A percentile compares a stretch with the other conserved stretches of the same genome.
Conservation (phyloP, 768 basidiomycete species). For the Gloeostereum incarnatum region DNA sequence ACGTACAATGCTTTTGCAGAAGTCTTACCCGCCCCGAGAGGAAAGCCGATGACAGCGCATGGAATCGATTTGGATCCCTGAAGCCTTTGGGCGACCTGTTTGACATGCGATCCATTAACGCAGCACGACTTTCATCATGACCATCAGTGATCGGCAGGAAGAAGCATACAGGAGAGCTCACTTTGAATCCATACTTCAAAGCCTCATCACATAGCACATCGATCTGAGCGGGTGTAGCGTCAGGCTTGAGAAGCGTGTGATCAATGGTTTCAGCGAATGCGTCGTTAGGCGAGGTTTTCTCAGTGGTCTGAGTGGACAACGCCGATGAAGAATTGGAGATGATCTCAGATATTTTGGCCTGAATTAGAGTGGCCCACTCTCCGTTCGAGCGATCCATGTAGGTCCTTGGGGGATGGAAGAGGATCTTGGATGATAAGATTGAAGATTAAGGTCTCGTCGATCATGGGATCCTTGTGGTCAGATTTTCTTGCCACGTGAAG, state of each 20-base stretch:
- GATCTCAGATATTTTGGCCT: too few species aligned
- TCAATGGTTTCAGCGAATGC: slow-evolving; percentile 31
- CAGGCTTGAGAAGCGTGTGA: slow-evolving; percentile 41
- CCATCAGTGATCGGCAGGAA: neutral
- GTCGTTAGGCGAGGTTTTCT: too few species aligned
- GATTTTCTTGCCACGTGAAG: too few species aligned
- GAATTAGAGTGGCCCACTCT: too few species aligned
- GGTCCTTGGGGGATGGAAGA: too few species aligned
- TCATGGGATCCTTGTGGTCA: too few species aligned
- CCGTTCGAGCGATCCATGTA: too few species aligned
- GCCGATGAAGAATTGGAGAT: too few species aligned
- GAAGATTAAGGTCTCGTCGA: too few species aligned
- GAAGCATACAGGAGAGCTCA: slow-evolving; percentile 8
- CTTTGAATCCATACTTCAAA: slow-evolving; percentile 38
- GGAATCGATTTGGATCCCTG: slow-evolving; percentile 25
- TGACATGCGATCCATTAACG: slow-evolving; percentile 35
- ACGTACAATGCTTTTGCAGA: slow-evolving; percentile 36
- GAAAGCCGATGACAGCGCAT: slow-evolving; percentile 43
- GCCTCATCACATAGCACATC: slow-evolving; percentile 39
- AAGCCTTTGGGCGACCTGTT: slow-evolving; percentile 29
- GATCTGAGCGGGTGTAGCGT: slow-evolving; percentile 34
- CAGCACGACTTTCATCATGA: slow-evolving; percentile 33
- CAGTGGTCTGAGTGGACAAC: too few species aligned
- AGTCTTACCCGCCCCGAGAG: slow-evolving; percentile 35
- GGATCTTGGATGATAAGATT: too few species aligned